Evolutionary conservation across 257 asterid species (phyloP).

Genomic region (Scutellaria barbata): DNA sequence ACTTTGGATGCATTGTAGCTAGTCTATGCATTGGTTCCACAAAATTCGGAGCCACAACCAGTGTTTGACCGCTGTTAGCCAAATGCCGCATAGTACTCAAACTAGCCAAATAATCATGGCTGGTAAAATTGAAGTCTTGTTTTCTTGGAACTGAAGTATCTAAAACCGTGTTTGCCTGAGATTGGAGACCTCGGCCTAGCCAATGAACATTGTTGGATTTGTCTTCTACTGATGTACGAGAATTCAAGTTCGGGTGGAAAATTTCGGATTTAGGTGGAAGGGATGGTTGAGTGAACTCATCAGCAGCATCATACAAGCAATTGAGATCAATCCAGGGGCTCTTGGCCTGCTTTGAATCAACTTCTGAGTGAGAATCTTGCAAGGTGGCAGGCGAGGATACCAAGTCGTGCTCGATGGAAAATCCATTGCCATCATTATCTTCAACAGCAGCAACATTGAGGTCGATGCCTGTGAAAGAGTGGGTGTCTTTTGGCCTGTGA

Average conservation of each 20-base stretch:
- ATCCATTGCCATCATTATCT: constrained; percentile 35
- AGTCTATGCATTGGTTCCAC: constrained; percentile 40
- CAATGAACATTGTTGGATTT: constrained; percentile 29
- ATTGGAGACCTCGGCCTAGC: constrained; percentile 23
- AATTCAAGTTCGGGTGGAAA: constrained; percentile 47
- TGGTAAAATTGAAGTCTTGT: constrained; percentile 31
- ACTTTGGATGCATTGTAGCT: constrained; percentile 43
- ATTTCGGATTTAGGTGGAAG: constrained; percentile 26
- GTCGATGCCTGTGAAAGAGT: constrained; percentile 49
- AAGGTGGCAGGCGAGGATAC: background rate
- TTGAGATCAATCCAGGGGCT: constrained; percentile 55
- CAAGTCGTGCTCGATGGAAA: too few relatives aligned
- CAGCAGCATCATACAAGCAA: constrained; percentile 43
- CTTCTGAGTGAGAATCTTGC: constrained; percentile 35
- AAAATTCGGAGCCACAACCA: constrained; percentile 40
- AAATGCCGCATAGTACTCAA: constrained; percentile 40
- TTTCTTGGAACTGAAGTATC: constrained; percentile 31
- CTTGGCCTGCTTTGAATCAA: constrained; percentile 37
- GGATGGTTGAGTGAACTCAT: constrained; percentile 32
- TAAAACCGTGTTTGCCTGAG: constrained; percentile 22
- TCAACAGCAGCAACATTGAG: constrained; percentile 62
- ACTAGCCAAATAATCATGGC: constrained; percentile 37
- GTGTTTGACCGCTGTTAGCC: constrained; percentile 28
- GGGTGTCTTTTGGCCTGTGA: constrained; percentile 18
- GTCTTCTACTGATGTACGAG: constrained; percentile 25